Base-by-base conservation (phyloP, 306 rosid genomes). In the Castanea mollissima region DNA sequence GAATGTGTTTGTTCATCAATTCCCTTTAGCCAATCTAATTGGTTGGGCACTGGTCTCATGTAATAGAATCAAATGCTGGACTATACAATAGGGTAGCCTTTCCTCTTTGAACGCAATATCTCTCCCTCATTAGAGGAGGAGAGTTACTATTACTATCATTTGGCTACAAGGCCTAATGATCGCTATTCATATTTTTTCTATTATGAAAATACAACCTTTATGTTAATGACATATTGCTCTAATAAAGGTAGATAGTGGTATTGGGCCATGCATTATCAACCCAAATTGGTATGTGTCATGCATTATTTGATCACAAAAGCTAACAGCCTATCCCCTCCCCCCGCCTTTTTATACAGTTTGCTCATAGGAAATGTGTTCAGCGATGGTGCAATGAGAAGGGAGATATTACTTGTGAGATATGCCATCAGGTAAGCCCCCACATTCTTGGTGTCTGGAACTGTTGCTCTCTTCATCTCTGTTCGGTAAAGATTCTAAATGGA, bases 301-400 rank as follows among this genome's bases (percentile, higher is more conserved):
- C 25, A 7, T 23, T 62, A 25, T 16, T 49, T 49, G 54, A 41
- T 69, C 27, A n/a, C 27, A 46, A 19, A 68, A 64, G 2, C 52
- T 68, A 9, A 35, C 72, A 35, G n/a, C 54, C 13, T 68, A 19
- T 67, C 46, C 25, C 14, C 29, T 9, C 7, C 31, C 27, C 34
- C 15, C 8, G 6, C 13, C 29, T 44, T 56, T 80, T 21, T 73
- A 18, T 69, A 19, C 85, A 89, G 96, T 91, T 79, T 83, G 96
- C 92, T 83, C 93, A 91, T 77, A 81, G 87, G 76, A 83, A 76
- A 76, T 89, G 93, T 71, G 89, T 91, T 71, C 93, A 91, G 65
- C 87, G 80, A 64, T 91, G 93, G 93, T 87, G 93, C 87, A 84
- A 86, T 74, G 93, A 91, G 89, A 89, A 91, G 79, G 89, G 92